Base-by-base conservation (phyloP, 2,329 filamentous ascomycete species). In the Pseudocercospora cruenta region DNA sequence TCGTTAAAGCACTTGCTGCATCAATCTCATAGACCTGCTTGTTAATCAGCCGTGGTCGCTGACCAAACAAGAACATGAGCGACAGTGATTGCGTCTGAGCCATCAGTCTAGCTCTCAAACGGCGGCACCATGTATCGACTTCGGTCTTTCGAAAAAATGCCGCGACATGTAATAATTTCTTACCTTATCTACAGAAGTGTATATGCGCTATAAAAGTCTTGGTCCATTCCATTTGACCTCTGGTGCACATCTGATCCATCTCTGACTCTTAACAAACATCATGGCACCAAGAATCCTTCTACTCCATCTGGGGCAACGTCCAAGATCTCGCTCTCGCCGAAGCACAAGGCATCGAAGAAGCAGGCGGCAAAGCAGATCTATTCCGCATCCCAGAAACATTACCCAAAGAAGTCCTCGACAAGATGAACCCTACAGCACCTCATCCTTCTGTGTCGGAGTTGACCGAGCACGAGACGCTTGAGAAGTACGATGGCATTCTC, bases 221-320 rank as follows among this genome's bases (percentile, higher is more conserved):
- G 36, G 9, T 33, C 31, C 9, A 12, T 33, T 4, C 9, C 12
- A 2, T 7, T 12, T 10, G 9, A 33, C 10, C 31, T 33, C 31
- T n/a, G n/a, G n/a, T n/a, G 8, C 12, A 33, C 8, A 12, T 14
- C 10, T 12, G 2, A 12, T 12, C 31, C 31, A 36, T 12, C 33
- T 36, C 12, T 36, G n/a, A n/a, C n/a, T n/a, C n/a, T n/a, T n/a
- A n/a, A 39, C 36, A 33, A 1, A 1, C 31, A 12, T 12, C 36
- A 39, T 39, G 36, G 36, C 36, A 4, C 36, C 36, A 80, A 95
- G 92, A 85, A 87, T 96, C 78, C 80, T 95, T 88, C 81, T 96
- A 96, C 84, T 96, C 92, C 71, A 91, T 93, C 87, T 96, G 94
- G 83, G 94, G 94, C 82, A 93, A 96, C 82, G 90, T 96, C 81